Conservation (phyloP, 2,329 filamentous ascomycete genomes). For the Ophiostoma sp. region DNA sequence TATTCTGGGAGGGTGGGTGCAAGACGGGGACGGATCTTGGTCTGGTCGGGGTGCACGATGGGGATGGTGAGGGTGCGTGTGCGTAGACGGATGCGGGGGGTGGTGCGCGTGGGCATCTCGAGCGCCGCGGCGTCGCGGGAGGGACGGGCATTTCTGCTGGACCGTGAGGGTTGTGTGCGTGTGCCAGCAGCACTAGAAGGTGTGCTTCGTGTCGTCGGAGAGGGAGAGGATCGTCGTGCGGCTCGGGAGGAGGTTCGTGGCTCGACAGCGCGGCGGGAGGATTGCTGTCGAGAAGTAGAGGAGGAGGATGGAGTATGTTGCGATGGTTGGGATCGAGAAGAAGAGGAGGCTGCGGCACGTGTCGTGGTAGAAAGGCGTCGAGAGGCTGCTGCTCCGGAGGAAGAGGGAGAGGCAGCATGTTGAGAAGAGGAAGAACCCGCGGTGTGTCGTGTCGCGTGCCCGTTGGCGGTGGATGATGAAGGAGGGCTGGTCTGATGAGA, state of each 20-base stretch:
- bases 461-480: conserved; percentile 24
- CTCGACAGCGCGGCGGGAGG: conserved; percentile 19
- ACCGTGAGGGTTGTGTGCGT: conserved; percentile 38
- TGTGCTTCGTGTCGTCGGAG: conserved; percentile 36
- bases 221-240: conserved; percentile 33
- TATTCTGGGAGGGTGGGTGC: conserved; percentile 60
- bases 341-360: conserved; percentile 33
- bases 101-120: conserved; percentile 35
- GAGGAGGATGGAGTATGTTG: neutral
- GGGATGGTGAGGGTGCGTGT: conserved; percentile 53
- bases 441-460: conserved; percentile 30
- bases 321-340: conserved; percentile 16
- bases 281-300: conserved; percentile 30
- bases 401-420: neutral
- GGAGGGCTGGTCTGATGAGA: conserved; percentile 39
- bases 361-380: conserved; percentile 31
- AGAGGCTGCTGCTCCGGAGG: neutral
- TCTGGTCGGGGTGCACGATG: conserved; percentile 60
- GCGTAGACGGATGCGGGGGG: conserved; percentile 52
- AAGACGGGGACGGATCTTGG: conserved; percentile 54
- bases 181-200: conserved; percentile 44
- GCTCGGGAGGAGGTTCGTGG: neutral
- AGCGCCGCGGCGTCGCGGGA: conserved; percentile 23
- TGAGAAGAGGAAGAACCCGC: neutral
- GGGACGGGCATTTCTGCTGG: conserved; percentile 29